phyloP scores from a whole-genome alignment of 257 asterid species.

The Nicotiana undulata region DNA sequence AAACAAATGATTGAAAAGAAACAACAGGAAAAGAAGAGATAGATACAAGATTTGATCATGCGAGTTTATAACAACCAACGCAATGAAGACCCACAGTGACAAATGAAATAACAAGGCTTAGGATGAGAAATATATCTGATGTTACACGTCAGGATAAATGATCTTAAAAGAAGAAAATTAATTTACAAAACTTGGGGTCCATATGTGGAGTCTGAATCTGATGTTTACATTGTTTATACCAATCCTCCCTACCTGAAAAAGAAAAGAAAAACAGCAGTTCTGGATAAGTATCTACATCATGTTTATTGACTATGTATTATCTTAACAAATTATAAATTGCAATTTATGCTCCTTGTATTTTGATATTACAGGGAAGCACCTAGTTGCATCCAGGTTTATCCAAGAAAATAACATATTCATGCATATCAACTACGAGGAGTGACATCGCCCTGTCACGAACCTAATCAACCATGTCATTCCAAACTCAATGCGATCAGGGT shows the following conservation, averaged over 20 bases:
- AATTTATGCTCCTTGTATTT: background rate
- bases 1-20: background rate
- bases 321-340: background rate
- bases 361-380: background rate
- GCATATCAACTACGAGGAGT: background rate
- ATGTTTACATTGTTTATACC: background rate
- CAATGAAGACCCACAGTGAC: background rate
- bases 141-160: background rate
- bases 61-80: background rate
- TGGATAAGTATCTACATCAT: background rate
- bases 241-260: conserved; percentile 2
- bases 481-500: background rate
- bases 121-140: background rate
- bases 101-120: background rate
- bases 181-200: conserved; percentile 7
- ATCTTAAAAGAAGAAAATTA: background rate
- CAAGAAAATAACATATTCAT: background rate
- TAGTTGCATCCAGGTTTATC: background rate
- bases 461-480: background rate
- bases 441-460: background rate
- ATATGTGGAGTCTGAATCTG: background rate
- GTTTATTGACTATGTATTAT: background rate
- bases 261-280: background rate
- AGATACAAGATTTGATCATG: background rate
- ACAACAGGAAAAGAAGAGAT: background rate